These are phyloP conservation scores for Aegle marmelos DNA, from an alignment of 345 rosid genomes.

Conservation along the genomic window DNA sequence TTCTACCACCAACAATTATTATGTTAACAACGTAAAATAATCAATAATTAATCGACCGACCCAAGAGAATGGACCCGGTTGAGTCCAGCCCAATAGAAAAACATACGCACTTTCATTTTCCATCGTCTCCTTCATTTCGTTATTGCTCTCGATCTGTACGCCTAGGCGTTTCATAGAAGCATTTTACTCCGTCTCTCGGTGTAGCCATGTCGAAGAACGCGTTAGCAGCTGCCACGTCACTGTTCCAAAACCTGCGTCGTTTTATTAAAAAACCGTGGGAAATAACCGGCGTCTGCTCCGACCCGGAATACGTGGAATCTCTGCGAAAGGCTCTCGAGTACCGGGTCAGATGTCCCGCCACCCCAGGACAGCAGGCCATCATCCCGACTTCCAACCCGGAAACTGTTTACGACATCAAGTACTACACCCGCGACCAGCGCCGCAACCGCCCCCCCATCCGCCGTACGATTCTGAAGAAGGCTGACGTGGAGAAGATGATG, in stretches of 20 bases:
- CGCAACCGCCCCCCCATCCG: conserved; percentile 82
- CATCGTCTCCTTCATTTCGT: no score
- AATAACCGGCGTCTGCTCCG: conserved; percentile 85
- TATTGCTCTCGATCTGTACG: no score
- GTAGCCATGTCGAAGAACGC: conserved; percentile 61
- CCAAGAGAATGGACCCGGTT: background rate
- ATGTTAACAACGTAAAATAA: no score
- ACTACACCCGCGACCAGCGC: conserved; percentile 75
- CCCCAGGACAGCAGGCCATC: conserved; percentile 45
- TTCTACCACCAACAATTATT: no score
- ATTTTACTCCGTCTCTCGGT: background rate
- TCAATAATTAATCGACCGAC: no score
- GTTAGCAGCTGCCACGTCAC: conserved; percentile 40
- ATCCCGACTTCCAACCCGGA: conserved; percentile 81
- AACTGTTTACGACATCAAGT: conserved; percentile 83
- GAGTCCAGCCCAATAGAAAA: background rate
- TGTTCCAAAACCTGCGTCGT: conserved; percentile 59
- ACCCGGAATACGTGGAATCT: conserved; percentile 70
- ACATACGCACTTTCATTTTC: background rate
- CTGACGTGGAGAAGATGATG: conserved; percentile 74
- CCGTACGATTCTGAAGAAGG: conserved; percentile 66
- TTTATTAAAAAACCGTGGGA: conserved; percentile 95
- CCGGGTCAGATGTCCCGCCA: conserved; percentile 77
- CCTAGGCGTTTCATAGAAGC: no score
- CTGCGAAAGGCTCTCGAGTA: conserved; percentile 65